phyloP scores from a whole-genome alignment of 73 alveolate species.

The Paramecium octaurelia region DNA sequence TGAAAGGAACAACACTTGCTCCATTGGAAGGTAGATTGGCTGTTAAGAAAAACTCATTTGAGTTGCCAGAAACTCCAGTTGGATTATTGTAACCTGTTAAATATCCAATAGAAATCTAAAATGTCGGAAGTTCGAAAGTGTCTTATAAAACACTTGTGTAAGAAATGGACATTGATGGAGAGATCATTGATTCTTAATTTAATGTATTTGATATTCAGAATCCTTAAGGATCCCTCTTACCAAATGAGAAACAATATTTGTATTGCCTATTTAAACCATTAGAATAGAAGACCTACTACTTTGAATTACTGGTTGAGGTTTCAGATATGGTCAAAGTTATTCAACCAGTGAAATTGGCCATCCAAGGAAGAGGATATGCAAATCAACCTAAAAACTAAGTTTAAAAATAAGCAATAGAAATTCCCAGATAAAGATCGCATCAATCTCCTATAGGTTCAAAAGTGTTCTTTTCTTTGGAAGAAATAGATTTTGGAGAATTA shows the following conservation, averaged over 20 bases:
- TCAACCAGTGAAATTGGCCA: constrained; percentile 64
- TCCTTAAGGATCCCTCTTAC: constrained; percentile 91
- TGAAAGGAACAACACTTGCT: constrained; percentile 92
- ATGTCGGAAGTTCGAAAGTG: constrained; percentile 93
- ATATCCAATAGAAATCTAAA: constrained; percentile 93
- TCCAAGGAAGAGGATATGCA: constrained; percentile 66
- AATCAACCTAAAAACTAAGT: constrained; percentile 58
- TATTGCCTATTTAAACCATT: constrained; percentile 93
- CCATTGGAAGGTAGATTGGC: constrained; percentile 89
- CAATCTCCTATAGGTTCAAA: constrained; percentile 77
- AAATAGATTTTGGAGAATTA: constrained; percentile 96
- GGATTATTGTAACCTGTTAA: constrained; percentile 96
- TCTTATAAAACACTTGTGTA: constrained; percentile 86
- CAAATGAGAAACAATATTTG: constrained; percentile 87
- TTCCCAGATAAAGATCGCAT: constrained; percentile 81
- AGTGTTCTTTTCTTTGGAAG: constrained; percentile 95
- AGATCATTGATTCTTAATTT: constrained; percentile 80
- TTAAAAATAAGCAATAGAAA: constrained; percentile 65
- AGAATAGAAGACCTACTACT: constrained; percentile 87
- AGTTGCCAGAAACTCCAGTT: constrained; percentile 93
- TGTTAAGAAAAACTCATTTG: constrained; percentile 79
- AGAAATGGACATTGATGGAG: constrained; percentile 75
- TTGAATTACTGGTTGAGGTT: constrained; percentile 85
- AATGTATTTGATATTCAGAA: constrained; percentile 91
- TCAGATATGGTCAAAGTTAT: constrained; percentile 86